Percentiles rank a stretch among this genome's conserved stretches.
phyloP scores from a whole-genome alignment of 202 grass and related monocot genomes.

The Alloteropsis angusta region DNA sequence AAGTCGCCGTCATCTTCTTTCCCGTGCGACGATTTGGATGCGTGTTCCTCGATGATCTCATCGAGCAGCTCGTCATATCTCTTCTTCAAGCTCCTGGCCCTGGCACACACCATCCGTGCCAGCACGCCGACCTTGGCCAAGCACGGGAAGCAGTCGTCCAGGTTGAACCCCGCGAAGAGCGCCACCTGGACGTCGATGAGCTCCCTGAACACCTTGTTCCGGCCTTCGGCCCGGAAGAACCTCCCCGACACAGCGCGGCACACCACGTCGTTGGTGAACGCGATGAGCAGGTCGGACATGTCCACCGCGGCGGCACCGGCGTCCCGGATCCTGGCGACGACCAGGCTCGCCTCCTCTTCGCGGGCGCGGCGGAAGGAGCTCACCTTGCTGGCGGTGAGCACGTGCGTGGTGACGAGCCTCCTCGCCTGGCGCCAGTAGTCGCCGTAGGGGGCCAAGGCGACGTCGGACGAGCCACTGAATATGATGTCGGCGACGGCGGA shows the following conservation, averaged over 20 bases:
- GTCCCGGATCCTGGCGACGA: neutral
- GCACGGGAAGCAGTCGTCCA: slow-evolving; percentile 22
- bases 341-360: neutral
- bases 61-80: slow-evolving; percentile 12
- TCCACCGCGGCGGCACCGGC: neutral
- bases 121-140: neutral
- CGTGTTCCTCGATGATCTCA: slow-evolving; percentile 1
- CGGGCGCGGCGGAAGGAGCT: neutral
- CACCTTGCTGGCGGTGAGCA: neutral
- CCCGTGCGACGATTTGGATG: neutral
- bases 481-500: neutral
- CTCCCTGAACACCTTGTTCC: neutral
- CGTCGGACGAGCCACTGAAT: neutral
- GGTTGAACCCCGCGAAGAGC: neutral
- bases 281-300: neutral
- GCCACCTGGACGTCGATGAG: neutral
- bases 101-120: neutral
- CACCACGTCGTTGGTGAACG: neutral
- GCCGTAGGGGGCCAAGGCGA: slow-evolving; percentile 24
- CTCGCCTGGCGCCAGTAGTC: neutral
- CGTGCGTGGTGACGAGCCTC: neutral
- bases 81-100: neutral
- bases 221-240: neutral
- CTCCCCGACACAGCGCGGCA: slow-evolving; percentile 9
- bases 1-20: neutral